These are phyloP conservation scores for Lasiodiplodia sp. DNA, from an alignment of 2,329 filamentous ascomycete species.

Conservation along the genomic window DNA sequence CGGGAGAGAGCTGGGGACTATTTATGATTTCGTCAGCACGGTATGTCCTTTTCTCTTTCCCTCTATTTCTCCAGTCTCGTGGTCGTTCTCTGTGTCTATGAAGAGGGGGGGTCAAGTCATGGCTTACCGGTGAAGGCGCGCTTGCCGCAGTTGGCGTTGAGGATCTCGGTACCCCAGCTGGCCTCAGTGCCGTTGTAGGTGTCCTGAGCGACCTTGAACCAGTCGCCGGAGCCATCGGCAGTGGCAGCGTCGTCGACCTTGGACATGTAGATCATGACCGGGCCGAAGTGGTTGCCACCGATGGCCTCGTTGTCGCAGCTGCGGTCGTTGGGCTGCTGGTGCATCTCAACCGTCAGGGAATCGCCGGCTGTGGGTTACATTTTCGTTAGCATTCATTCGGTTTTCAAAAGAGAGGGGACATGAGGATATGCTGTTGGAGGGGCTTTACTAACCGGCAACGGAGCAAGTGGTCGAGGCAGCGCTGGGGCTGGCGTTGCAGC, in stretches of 20 bases:
- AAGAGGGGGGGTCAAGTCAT: neutral
- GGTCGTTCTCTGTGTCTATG: neutral
- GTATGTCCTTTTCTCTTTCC: neutral
- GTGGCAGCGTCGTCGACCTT: slow-evolving; percentile 46
- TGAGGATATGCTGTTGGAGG: neutral
- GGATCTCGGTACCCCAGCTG: slow-evolving; percentile 50
- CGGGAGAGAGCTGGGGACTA: slow-evolving; percentile 49
- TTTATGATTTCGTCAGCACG: slow-evolving; percentile 31
- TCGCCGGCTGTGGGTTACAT: slow-evolving; percentile 38
- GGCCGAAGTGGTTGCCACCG: slow-evolving; percentile 48
- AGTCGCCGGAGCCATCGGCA: slow-evolving; percentile 68
- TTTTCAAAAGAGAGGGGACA: neutral
- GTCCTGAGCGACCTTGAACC: slow-evolving; percentile 57
- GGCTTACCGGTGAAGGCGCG: slow-evolving; percentile 46
- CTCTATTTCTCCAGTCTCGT: slow-evolving; percentile 26
- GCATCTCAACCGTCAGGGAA: slow-evolving; percentile 47
- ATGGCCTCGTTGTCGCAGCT: slow-evolving; percentile 44
- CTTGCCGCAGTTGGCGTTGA: slow-evolving; percentile 52
- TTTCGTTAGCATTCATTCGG: slow-evolving; percentile 32
- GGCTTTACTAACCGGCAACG: slow-evolving; percentile 15
- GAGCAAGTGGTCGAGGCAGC: slow-evolving; percentile 37
- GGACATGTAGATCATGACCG: slow-evolving; percentile 55
- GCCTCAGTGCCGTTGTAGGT: slow-evolving; percentile 44
- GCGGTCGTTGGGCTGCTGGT: slow-evolving; percentile 44
- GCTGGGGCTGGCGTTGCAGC: slow-evolving; percentile 45